Evolutionary conservation across 2,329 filamentous ascomycete genomes (phyloP), one percentile per base, ranked within the genome.

Genomic region (Aspergillus candidus): DNA sequence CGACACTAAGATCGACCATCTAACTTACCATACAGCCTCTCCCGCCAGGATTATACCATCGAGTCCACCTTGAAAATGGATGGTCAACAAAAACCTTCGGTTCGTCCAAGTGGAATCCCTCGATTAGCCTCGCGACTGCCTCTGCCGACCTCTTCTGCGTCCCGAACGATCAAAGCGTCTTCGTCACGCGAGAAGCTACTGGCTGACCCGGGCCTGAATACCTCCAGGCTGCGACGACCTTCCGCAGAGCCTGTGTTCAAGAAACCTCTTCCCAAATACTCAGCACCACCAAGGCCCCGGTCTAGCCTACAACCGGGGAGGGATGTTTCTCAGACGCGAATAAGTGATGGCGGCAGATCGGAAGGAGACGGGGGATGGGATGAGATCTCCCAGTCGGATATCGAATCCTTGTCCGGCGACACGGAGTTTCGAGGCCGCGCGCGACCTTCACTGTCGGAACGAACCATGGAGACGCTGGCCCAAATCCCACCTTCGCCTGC

Each of bases 401-500:
- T 45, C 29, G 50, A 55, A 27, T 43, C 44, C 17, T 45, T 46
- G 8, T 38, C 40, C 13, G 45, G 58, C 10, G 55, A 56, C 31
- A 40, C 38, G 40, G 52, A 61, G 34, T 44, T 39, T 34, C 51
- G 61, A 32, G 61, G 56, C 31, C 57, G 57, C 39, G 46, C 52
- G 13, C 58, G 58, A 4, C 58, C 65, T 12, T 68, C 66, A 5
- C 49, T 96, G 4, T 82, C 85, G 0, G 90, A 96, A 56, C 76
- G 91, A 46, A 94, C 90, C 0, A 83, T 94, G 34, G 88, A 94
- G 62, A 94, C 88, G 0, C 71, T 96, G 5, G 78, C 88, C 3
- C 79, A 82, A 37, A 72, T 95, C 27, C 86, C 89, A 0, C 81
- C 86, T 0, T 93, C 89, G 1, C 89, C 90, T 4, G 79, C 79